Percentiles rank a stretch among this genome's conserved stretches.
Conservation (phyloP, 2,329 filamentous ascomycete genomes). For the Hypoxylon sp. region DNA sequence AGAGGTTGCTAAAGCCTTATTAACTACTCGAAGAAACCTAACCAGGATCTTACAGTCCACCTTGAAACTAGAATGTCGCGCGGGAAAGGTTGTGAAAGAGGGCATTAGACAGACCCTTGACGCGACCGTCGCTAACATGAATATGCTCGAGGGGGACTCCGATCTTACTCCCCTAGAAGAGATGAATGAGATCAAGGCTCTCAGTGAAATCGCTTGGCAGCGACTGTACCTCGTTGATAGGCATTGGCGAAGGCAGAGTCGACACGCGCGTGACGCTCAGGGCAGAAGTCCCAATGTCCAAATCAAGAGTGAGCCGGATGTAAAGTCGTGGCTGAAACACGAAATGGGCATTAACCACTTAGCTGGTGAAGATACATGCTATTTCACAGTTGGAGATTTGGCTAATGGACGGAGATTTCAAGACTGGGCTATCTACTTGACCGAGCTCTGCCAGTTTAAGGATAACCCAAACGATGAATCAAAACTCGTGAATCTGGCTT, state of each 20-base stretch:
- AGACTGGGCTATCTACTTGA: conserved; percentile 48
- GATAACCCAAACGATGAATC: conserved; percentile 44
- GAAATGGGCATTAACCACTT: conserved; percentile 41
- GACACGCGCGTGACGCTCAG: conserved; percentile 28
- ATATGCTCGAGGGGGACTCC: conserved; percentile 18
- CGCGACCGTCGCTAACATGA: conserved; percentile 44
- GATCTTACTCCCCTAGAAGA: conserved; percentile 33
- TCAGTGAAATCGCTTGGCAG: conserved; percentile 44
- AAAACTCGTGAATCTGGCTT: conserved; percentile 50
- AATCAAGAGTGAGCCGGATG: conserved; percentile 43
- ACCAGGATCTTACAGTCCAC: conserved; percentile 50
- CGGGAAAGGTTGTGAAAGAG: conserved; percentile 50
- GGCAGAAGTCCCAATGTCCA: conserved; percentile 31
- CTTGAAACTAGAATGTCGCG: conserved; percentile 52
- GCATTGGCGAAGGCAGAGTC: conserved; percentile 43
- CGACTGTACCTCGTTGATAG: conserved; percentile 50
- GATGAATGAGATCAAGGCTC: conserved; percentile 45
- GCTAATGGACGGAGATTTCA: conserved; percentile 35
- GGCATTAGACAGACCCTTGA: conserved; percentile 52
- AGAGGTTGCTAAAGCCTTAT: conserved; percentile 41
- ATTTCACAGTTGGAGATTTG: conserved; percentile 48
- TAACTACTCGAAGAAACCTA: conserved; percentile 44
- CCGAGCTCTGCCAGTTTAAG: conserved; percentile 34
- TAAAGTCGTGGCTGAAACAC: conserved; percentile 45
- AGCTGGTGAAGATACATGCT: conserved; percentile 45